Evolutionary conservation across 495 filamentous ascomycete species (phyloP).

Genomic region (Neurospora tetraspora): DNA sequence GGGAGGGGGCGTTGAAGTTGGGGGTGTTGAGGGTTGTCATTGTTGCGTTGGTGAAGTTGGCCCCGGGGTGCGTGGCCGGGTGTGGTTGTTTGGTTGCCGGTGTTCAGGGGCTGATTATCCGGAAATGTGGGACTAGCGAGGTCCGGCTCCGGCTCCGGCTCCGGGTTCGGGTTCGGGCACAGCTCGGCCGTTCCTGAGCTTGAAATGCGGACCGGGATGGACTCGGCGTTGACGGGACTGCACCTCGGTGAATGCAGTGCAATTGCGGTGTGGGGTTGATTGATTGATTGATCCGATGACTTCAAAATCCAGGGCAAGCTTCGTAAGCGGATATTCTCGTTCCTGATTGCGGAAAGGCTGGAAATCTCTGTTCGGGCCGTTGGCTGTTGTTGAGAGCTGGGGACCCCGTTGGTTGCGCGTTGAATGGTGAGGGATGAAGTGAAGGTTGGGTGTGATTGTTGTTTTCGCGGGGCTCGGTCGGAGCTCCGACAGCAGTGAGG

Average conservation of each 20-base stretch:
- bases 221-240: neutral
- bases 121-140: neutral
- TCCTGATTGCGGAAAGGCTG: neutral
- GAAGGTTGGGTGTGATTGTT: neutral
- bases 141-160: neutral
- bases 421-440: neutral
- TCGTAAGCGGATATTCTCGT: neutral
- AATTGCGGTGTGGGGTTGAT: neutral
- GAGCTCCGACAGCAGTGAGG: neutral
- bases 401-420: neutral
- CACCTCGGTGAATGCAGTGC: neutral
- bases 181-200: neutral
- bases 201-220: neutral
- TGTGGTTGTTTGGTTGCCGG: neutral
- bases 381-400: neutral
- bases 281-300: neutral
- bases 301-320: neutral
- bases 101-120: neutral
- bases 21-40: neutral
- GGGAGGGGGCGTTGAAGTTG: slow-evolving; percentile 10
- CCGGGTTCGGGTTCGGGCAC: neutral
- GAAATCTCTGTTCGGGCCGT: neutral
- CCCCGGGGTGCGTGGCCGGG: too few species aligned
- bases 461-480: neutral
- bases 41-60: neutral